These are phyloP conservation scores for Cercospora sesami DNA, from an alignment of 2,329 filamentous ascomycete species.

Conservation along the genomic window DNA sequence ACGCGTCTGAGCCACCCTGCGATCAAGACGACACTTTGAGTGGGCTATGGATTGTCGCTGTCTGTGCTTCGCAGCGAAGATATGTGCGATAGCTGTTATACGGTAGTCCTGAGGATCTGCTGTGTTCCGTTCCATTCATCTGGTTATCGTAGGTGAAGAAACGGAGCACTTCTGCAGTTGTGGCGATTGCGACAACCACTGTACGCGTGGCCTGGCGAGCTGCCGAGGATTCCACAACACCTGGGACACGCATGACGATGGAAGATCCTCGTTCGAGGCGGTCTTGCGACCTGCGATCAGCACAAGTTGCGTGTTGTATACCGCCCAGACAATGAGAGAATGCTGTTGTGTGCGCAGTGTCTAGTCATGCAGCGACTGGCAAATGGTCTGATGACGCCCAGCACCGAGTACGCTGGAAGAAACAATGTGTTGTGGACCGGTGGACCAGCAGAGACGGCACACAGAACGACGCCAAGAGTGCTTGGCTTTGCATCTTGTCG, in stretches of 20 bases:
- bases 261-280: not conserved
- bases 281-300: not conserved
- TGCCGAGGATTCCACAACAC: not conserved
- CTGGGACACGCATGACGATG: not conserved
- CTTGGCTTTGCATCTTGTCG: not conserved
- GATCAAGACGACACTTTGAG: not conserved
- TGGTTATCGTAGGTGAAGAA: not conserved
- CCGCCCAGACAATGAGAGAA: not conserved
- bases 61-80: not conserved
- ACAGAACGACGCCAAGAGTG: not conserved
- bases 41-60: not conserved
- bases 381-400: not conserved
- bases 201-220: not conserved
- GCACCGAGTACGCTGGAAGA: not conserved
- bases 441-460: not conserved
- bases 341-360: not conserved
- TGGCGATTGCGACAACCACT: not conserved
- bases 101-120: not conserved
- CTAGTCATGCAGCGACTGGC: not conserved
- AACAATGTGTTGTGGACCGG: not conserved
- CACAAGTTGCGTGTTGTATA: not conserved
- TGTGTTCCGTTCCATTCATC: not conserved
- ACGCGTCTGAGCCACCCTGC: not conserved
- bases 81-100: not conserved
- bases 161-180: not conserved